Percentiles rank a stretch among this genome's conserved stretches.
phyloP scores from a whole-genome alignment of 176 grass and related monocot genomes.

The Poa annua region DNA sequence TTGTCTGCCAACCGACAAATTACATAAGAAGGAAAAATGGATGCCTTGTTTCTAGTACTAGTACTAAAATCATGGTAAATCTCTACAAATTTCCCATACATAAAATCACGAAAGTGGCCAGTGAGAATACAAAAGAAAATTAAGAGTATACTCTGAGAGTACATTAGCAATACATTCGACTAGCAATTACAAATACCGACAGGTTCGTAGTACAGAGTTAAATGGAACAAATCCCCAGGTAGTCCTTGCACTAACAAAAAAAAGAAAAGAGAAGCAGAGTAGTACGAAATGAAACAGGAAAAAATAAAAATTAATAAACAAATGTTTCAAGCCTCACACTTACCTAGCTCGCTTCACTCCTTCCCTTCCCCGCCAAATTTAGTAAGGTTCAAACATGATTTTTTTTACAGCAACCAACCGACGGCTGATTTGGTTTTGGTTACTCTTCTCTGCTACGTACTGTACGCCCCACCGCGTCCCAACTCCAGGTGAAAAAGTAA shows the following conservation, averaged over 20 bases:
- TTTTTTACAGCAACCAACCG: conserved; percentile 55
- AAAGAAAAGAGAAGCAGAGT: not conserved
- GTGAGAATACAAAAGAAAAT: not conserved
- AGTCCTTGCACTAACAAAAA: conserved; percentile 57
- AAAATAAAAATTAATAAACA: conserved; percentile 35
- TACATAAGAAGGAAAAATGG: not conserved
- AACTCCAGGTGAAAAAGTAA: conserved; percentile 41
- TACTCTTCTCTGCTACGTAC: conserved; percentile 12
- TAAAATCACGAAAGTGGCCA: not conserved
- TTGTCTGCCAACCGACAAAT: not conserved
- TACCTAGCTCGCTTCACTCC: not conserved
- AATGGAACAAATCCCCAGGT: conserved; percentile 45
- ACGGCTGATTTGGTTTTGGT: conserved; percentile 47
- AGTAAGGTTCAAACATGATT: conserved; percentile 53
- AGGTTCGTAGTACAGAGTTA: conserved; percentile 35
- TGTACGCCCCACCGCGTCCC: not conserved
- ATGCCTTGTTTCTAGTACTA: not conserved
- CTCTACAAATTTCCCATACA: not conserved
- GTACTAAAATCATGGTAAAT: not conserved
- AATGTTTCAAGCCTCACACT: conserved; percentile 51
- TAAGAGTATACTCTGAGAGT: not conserved
- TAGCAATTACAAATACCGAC: conserved; percentile 36
- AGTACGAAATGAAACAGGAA: conserved; percentile 33
- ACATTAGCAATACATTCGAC: conserved; percentile 23
- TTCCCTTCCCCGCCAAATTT: conserved; percentile 47